These are phyloP conservation scores for Chalciporus sphaerocephalus DNA, from an alignment of 768 basidiomycete genomes.

Conservation along the genomic window DNA sequence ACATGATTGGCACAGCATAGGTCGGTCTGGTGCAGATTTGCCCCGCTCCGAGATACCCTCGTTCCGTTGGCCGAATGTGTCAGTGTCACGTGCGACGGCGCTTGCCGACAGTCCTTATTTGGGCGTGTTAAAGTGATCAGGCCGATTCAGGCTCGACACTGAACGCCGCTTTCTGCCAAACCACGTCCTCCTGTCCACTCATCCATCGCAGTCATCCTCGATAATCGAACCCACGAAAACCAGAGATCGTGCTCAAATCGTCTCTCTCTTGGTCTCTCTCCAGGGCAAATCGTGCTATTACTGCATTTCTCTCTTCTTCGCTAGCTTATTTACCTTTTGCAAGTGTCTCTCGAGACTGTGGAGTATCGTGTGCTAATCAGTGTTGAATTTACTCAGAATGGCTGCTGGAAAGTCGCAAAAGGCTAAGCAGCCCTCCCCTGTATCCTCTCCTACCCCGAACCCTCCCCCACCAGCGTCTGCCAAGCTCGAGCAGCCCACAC, in stretches of 20 bases:
- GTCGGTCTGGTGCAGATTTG: slow-evolving; percentile 4
- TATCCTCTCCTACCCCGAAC: slow-evolving; percentile 7
- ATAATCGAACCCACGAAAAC: slow-evolving; percentile 15
- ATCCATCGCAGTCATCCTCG: slow-evolving; percentile 20
- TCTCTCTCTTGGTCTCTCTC: background rate
- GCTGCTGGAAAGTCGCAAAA: slow-evolving; percentile 27
- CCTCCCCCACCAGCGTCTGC: slow-evolving; percentile 9
- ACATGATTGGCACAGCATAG: background rate
- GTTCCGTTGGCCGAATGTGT: slow-evolving; percentile 16
- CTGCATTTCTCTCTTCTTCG: background rate
- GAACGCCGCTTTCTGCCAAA: slow-evolving; percentile 12
- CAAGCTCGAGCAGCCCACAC: slow-evolving; percentile 5
- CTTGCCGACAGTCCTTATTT: slow-evolving; percentile 29
- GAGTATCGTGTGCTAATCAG: slow-evolving; percentile 14
- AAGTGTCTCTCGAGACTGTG: slow-evolving; percentile 5
- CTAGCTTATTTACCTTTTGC: slow-evolving; percentile 10
- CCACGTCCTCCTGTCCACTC: slow-evolving; percentile 10
- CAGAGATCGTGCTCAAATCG: slow-evolving; percentile 14
- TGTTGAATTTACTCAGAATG: slow-evolving; percentile 23
- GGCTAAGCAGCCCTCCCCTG: slow-evolving; percentile 15
- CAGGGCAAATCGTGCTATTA: slow-evolving; percentile 1
- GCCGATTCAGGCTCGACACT: slow-evolving; percentile 10
- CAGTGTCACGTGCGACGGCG: slow-evolving; percentile 28
- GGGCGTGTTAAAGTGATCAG: slow-evolving; percentile 32
- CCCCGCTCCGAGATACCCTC: slow-evolving; percentile 8